Percentiles rank a stretch among this genome's conserved stretches.
These are phyloP conservation scores for Trichoderma gracile DNA, from an alignment of 2,329 filamentous ascomycete genomes.

Conservation along the genomic window DNA sequence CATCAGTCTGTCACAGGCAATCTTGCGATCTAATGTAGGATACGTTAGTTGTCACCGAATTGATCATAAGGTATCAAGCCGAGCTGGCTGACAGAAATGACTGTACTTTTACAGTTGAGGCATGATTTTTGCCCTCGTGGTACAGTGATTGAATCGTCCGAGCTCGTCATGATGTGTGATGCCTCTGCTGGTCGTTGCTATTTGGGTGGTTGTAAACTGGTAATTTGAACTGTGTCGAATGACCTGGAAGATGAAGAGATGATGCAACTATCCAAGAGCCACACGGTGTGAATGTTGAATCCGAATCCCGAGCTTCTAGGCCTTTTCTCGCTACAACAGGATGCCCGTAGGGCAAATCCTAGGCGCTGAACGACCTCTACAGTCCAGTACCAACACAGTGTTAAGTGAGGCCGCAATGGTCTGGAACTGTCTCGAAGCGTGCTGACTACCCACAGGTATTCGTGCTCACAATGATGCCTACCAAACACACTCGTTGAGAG, in stretches of 20 bases:
- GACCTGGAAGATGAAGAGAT: not conserved
- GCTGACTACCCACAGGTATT: too few relatives aligned
- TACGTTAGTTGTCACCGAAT: not conserved
- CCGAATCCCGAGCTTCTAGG: not conserved
- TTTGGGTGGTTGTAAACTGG: not conserved
- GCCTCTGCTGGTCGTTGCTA: too few relatives aligned
- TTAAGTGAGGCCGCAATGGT: not conserved
- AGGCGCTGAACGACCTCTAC: not conserved
- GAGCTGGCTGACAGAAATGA: not conserved
- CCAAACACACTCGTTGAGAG: too few relatives aligned
- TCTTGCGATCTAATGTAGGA: conserved; percentile 20
- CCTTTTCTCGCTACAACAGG: not conserved
- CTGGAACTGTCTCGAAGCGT: not conserved
- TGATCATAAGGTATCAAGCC: not conserved
- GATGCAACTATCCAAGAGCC: not conserved
- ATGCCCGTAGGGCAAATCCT: not conserved
- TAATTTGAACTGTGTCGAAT: not conserved
- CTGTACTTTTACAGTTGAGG: conserved; percentile 23
- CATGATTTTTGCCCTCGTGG: conserved; percentile 19
- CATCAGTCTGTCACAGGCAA: conserved; percentile 20
- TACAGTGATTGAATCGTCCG: not conserved
- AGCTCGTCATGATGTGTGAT: not conserved
- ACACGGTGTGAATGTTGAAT: not conserved
- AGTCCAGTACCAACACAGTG: not conserved
- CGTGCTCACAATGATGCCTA: not conserved